Evolutionary conservation across 1,284 basidiomycete species (phyloP), one percentile per base, ranked within the genome.

Genomic region (Peniophora sp.): DNA sequence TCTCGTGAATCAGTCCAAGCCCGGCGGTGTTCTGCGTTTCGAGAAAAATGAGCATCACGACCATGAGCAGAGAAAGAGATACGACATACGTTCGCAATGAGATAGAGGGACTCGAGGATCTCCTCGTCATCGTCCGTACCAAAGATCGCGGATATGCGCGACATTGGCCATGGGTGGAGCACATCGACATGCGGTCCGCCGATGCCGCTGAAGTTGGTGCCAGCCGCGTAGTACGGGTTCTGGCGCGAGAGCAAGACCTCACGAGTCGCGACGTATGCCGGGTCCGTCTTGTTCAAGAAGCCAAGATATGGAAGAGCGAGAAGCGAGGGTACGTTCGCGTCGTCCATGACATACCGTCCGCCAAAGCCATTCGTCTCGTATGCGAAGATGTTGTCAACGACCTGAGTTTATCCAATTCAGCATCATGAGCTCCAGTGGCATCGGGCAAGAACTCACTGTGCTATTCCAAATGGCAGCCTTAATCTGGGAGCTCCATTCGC

Each of bases 131-230:
- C 70, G 57, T 88, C 78, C 1, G 82, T 83, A 2, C 86, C 82
- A 59, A 81, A 89, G 47, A 89, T 84, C 16, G 79, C 77, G 19
- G 81, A 82, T 35, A 89, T 78, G 46, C 81, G 81, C 12, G 85
- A 85, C 87, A 89, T 90, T 0, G 86, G 87, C 87, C 86, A 89
- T 51, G 85, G 85, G 61, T 85, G 71, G 77, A 77, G 84, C 12
- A 78, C 77, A 60, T 83, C 77, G 48, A 83, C 77, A 62, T 89
- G 87, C 32, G 86, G 87, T 1, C 86, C 85, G 41, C 85, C 79
- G 52, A 81, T 70, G 1, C 85, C 86, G 43, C 72, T 78, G 65
- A 89, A 88, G 16, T 66, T 77, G 58, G 70, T 72, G 2, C 87
- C 84, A 38, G 73, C 72, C 14, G 79, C 72, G 53, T 74, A 89